A percentile compares a stretch with the other conserved stretches of the same genome.
Evolutionary conservation across 2,329 filamentous ascomycete species (phyloP).

Genomic region (Aspergillus costaricaensis): DNA sequence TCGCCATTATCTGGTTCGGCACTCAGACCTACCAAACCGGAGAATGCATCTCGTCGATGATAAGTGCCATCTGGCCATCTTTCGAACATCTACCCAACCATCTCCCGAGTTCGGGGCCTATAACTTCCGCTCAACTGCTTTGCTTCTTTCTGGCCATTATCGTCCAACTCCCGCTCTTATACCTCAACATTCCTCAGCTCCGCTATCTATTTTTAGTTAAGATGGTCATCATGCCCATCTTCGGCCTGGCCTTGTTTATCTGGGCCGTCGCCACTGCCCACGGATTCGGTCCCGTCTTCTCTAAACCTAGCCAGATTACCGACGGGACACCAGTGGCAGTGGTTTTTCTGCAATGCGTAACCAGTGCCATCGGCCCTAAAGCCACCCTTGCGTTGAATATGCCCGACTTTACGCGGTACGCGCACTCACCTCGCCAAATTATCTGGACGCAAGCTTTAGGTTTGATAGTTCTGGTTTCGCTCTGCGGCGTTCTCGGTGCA

Average conservation of each 20-base stretch:
- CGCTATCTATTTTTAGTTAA: constrained; percentile 16
- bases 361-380: constrained; percentile 14
- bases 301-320: constrained; percentile 12
- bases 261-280: constrained; percentile 15
- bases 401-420: constrained; percentile 16
- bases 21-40: constrained; percentile 17
- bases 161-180: constrained; percentile 12
- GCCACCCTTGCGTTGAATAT: constrained; percentile 15
- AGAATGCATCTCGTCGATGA: constrained; percentile 14
- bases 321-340: constrained; percentile 15
- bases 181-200: constrained; percentile 11
- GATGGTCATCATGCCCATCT: constrained; percentile 16
- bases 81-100: constrained; percentile 15
- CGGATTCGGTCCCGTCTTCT: constrained; percentile 16
- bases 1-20: constrained; percentile 20
- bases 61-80: constrained; percentile 18
- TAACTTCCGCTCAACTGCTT: constrained; percentile 13
- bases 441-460: constrained; percentile 13
- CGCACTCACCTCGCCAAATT: constrained; percentile 6
- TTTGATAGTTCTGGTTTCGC: constrained; percentile 11
- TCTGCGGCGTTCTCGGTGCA: constrained; percentile 15
- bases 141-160: constrained; percentile 18
- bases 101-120: constrained; percentile 2
- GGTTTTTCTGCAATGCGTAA: constrained; percentile 16
- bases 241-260: constrained; percentile 14